Evolutionary conservation across 768 basidiomycete genomes (phyloP), one percentile per base, ranked within the genome.

Genomic region (Xanthoconium purpureum): DNA sequence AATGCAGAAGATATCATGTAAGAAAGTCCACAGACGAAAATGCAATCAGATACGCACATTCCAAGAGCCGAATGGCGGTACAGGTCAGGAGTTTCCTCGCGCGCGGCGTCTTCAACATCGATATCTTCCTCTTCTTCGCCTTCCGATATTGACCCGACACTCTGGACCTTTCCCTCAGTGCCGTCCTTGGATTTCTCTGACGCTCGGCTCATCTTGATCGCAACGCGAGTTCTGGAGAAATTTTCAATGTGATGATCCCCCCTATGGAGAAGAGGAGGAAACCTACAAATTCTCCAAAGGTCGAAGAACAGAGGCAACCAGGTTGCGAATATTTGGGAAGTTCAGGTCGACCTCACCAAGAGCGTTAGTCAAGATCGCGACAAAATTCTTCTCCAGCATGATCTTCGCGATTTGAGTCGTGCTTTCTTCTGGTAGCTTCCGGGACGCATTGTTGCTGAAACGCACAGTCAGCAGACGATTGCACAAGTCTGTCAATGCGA

Each of bases 371-470:
- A 99, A 76, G 1, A 88, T 86, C 5, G 89, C 81, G 15, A 98
- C 97, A 60, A 92, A 95, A 67, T 91, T 91, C 77, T 98, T 98
- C 78, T 99, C 97, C 49, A 99, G 74, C 97, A 99, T 99, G 59
- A 95, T 82, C 75, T 98, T 98, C 20, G 96, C 94, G 50, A 98
- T 82, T 58, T 97, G 95, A 9, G 94, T 88, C 5, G 88, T 88
- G n/a, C 80, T 80, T 48, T 94, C 96, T 54, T 80, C 78, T 39
- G 78, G 76, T 60, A 80, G 84, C 44, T 84, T 77, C 56, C 75
- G 76, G 36, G 75, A 70, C 7, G 75, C 75, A 56, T 63, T 71
- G 64, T 82, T 71, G 66, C 80, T 87, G 71, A 88, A 85, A 30
- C 88, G 84, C 24, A 90, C 87, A 2, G 87, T 89, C 54, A 99